Evolutionary conservation across 768 basidiomycete species (phyloP), one percentile per base, ranked within the genome.

Genomic region (Termitomyces eurrhizus): DNA sequence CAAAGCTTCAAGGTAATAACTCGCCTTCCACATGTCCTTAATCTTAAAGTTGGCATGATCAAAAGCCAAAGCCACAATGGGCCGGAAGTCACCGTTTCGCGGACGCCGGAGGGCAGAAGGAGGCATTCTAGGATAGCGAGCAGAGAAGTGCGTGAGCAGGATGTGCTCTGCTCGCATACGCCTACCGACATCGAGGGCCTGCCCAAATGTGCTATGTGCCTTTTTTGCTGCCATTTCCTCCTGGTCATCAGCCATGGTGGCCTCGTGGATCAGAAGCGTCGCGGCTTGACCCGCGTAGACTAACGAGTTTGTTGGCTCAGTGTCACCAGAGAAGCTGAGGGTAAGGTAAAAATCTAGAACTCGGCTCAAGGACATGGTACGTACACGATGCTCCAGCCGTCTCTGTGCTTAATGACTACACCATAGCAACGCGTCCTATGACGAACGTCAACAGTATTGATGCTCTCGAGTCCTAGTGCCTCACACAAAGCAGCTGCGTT

Each of bases 141-240:
- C 92, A 11, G 95, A 97, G 75, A 98, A 98, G 71, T 98, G 95
- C 0, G 94, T 98, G 24, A 98, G 82, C n/a, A 98, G 83, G 45
- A 93, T 80, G 63, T 93, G 87, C 56, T 85, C 76, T 1, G 94
- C 94, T 11, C 83, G 79, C 95, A 96, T 96, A 93, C 79, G 78
- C 68, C 77, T 78, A 5, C 88, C 95, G 14, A 94, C 78, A 29
- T 83, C 81, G 49, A 98, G 83, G 0, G 96, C 96, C 68, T 98
- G 92, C 0, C 91, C 85, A 60, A 94, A 84, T 0, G 96, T 98
- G 60, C 90, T 93, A 71, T 98, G 96, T 4, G 87, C 87, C 75
- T 96, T 98, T 42, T 73, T 72, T 1, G 66, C 67, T 0, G 95
- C 95, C 74, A 92, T 72, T 13, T 87, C 87, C 21, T 76, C 82